phyloP scores from a whole-genome alignment of 768 basidiomycete species.

The Rubroboletus pulcherrimus region DNA sequence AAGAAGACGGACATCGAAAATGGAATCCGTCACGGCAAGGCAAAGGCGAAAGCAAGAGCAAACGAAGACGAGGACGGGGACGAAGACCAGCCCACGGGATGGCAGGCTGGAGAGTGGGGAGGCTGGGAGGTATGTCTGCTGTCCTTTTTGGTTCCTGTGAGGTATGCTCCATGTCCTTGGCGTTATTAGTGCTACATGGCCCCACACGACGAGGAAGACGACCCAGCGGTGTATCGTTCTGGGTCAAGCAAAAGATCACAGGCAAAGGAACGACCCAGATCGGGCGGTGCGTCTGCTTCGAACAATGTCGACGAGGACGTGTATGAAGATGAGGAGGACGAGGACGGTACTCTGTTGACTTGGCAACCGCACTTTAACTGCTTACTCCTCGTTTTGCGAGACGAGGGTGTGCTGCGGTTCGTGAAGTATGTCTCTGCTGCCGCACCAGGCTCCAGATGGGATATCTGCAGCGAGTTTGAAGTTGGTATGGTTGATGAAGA shows the following conservation, averaged over 20 bases:
- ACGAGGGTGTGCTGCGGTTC: constrained; percentile 91
- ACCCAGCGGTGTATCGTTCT: constrained; percentile 89
- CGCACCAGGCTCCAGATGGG: constrained; percentile 90
- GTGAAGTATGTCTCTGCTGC: constrained; percentile 92
- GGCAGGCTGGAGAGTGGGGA: constrained; percentile 78
- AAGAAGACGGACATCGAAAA: constrained; percentile 12
- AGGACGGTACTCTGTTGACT: constrained; percentile 76
- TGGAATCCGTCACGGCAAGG: constrained; percentile 22
- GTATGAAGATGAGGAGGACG: constrained; percentile 41
- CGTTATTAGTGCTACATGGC: constrained; percentile 82
- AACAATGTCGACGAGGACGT: constrained; percentile 2
- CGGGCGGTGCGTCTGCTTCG: constrained; percentile 17
- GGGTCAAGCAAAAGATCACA: constrained; percentile 39
- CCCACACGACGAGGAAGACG: constrained; percentile 90
- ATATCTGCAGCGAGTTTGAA: constrained; percentile 88
- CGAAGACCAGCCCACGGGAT: constrained; percentile 40
- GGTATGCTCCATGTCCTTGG: not conserved
- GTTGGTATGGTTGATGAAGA: constrained; percentile 72
- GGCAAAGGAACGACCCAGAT: constrained; percentile 12
- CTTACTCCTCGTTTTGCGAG: constrained; percentile 82
- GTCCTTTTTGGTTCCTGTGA: not conserved
- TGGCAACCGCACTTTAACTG: constrained; percentile 89
- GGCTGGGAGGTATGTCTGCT: constrained; percentile 79
- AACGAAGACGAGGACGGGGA: constrained; percentile 28
- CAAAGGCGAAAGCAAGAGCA: constrained; percentile 22